Conservation (phyloP, 345 rosid genomes). For the Acer campestre region DNA sequence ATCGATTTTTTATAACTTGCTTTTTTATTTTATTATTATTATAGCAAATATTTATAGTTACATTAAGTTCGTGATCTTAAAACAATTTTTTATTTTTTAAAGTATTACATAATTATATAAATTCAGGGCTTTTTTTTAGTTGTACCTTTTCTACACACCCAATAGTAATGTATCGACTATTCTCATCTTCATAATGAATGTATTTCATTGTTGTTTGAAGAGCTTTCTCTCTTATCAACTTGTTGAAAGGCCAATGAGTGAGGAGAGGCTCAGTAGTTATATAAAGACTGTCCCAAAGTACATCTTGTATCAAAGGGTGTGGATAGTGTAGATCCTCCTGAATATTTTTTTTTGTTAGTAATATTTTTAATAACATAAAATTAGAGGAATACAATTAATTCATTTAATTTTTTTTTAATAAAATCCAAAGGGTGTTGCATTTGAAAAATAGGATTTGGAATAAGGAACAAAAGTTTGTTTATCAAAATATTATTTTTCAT, state of each 20-base stretch:
- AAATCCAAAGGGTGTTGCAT: too few relatives aligned
- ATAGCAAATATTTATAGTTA: too few relatives aligned
- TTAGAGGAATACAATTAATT: too few relatives aligned
- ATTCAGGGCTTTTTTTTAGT: too few relatives aligned
- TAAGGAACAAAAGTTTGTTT: too few relatives aligned
- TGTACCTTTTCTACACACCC: conserved; percentile 48
- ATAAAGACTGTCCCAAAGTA: conserved; percentile 43
- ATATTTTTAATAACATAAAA: too few relatives aligned
- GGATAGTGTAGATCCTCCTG: conserved; percentile 53
- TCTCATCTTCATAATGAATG: conserved; percentile 50
- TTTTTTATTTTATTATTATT: background rate
- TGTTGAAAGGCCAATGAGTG: conserved; percentile 45
- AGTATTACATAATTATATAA: too few relatives aligned
- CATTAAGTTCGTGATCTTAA: too few relatives aligned
- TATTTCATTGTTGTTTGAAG: conserved; percentile 37
- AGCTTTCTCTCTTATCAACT: conserved; percentile 34
- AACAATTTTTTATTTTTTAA: too few relatives aligned
- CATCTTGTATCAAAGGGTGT: conserved; percentile 41
- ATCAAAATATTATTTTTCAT: too few relatives aligned
- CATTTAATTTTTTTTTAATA: too few relatives aligned
- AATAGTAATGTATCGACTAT: conserved; percentile 40
- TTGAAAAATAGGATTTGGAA: too few relatives aligned
- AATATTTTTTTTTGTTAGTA: background rate
- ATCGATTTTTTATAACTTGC: background rate
- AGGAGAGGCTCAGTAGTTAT: conserved; percentile 43